Base-by-base conservation (phyloP, 345 rosid species). In the Psidium friedrichsthalianum region DNA sequence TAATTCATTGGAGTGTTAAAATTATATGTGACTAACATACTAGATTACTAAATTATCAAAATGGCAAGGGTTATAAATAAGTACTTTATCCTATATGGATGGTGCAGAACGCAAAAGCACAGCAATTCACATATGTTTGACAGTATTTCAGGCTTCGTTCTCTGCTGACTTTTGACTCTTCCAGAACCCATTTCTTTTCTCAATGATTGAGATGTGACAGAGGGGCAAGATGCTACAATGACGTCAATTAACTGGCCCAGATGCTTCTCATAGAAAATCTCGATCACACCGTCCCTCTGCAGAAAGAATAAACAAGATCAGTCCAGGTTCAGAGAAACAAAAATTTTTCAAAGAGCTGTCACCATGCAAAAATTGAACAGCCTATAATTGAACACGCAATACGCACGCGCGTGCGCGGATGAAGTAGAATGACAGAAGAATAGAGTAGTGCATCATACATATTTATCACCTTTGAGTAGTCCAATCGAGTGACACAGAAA, bases 231-330 rank as follows among this genome's bases (percentile, higher is more conserved):
- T 87, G 93, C 93, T 80, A 93, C 90, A 84, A 98, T 96, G 83
- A 98, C 94, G 87, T 96, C 99, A 87, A 98, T 92, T 84, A 98
- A 91, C 88, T 94, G 97, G 85, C 89, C 92, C 92, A 98, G 89
- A 90, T 98, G 98, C 90, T 93, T 96, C 94, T 98, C 99, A 86
- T 92, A 98, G 92, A 98, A 98, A 55, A 94, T 96, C 88, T 98
- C 99, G 88, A 95, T 89, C 83, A 95, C 90, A 85, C 87, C 90
- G 82, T 94, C 98, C 89, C 95, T 95, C 99, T 98, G 97, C 56
- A 86, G 52, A 84, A 86, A 42, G 36, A 64, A 58, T 21, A 83
- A 83, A 53, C 42, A 29, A 84, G 80, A 83, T 53, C 22, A 56
- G 52, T 14, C 25, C 15, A 84, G 25, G 78, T 49, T 47, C 42